These are phyloP conservation scores for Fistulifera pelliculosa DNA, from an alignment of 108 stramenopile species.

Conservation along the genomic window DNA sequence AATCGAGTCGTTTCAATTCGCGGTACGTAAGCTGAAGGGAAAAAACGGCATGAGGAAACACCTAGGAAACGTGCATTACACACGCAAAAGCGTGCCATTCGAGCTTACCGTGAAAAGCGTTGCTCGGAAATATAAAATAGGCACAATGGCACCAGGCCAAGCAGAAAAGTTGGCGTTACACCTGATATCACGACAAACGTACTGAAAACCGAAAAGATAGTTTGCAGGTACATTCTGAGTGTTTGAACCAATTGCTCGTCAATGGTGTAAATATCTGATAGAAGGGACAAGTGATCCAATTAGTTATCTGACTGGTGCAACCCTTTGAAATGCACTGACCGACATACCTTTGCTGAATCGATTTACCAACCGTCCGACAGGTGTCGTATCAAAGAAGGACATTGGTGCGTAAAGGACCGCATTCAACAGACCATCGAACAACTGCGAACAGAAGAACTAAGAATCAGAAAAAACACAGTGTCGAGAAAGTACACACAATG, in stretches of 20 bases:
- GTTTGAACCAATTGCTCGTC: conserved; percentile 82
- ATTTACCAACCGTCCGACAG: conserved; percentile 45
- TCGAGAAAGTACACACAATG: background rate
- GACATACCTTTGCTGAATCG: conserved; percentile 45
- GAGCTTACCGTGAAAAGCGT: conserved; percentile 64
- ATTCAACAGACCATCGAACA: conserved; percentile 46
- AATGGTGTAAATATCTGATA: conserved; percentile 82
- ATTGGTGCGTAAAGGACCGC: conserved; percentile 75
- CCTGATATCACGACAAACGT: conserved; percentile 70
- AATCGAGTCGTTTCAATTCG: no score
- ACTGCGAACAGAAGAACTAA: background rate
- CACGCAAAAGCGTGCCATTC: background rate
- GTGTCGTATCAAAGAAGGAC: conserved; percentile 70
- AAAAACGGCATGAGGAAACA: background rate
- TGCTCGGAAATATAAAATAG: conserved; percentile 66
- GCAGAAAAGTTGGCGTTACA: conserved; percentile 45
- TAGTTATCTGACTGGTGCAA: background rate
- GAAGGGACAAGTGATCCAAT: background rate
- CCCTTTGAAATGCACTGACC: background rate
- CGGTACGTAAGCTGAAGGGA: background rate
- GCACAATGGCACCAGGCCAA: conserved; percentile 49
- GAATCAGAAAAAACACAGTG: background rate
- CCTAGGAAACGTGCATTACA: background rate
- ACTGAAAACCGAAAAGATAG: conserved; percentile 54
- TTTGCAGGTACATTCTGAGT: conserved; percentile 58